These are phyloP conservation scores for Globisporangium middletonii DNA, from an alignment of 352 stramenopile species.

Conservation along the genomic window DNA sequence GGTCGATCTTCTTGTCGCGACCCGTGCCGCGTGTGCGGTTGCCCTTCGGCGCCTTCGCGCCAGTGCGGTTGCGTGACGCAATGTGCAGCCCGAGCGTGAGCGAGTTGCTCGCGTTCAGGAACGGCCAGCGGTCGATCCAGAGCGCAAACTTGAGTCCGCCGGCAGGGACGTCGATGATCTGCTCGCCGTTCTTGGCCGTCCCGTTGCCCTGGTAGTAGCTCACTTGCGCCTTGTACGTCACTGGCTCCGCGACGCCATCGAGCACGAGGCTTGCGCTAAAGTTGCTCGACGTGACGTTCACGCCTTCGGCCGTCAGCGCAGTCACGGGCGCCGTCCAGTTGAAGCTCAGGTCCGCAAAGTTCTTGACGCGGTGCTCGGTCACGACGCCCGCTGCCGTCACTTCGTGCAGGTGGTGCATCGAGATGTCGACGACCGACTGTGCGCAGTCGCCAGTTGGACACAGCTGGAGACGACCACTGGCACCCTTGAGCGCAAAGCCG, in stretches of 20 bases:
- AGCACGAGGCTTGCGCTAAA: not conserved
- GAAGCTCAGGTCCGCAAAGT: not conserved
- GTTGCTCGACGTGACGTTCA: conserved; percentile 5
- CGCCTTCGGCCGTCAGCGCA: not conserved
- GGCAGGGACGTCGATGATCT: conserved; percentile 23
- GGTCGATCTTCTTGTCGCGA: conserved; percentile 14
- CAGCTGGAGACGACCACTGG: not conserved
- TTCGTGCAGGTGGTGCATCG: not conserved
- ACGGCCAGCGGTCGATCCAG: conserved; percentile 25
- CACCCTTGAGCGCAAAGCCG: not conserved
- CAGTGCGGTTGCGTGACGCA: conserved; percentile 1
- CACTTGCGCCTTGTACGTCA: not conserved
- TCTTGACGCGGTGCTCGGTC: not conserved
- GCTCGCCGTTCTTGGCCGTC: conserved; percentile 25
- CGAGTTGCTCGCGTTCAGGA: conserved; percentile 15
- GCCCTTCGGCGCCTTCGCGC: not conserved
- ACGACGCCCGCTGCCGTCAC: not conserved
- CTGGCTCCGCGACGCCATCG: not conserved
- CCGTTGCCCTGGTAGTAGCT: conserved; percentile 8
- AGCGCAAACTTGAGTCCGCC: conserved; percentile 41
- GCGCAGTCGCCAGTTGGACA: not conserved
- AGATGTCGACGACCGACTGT: not conserved
- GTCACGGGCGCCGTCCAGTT: not conserved
- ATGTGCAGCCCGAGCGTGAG: not conserved
- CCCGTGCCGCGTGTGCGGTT: not conserved